Percentiles rank a stretch among this genome's conserved stretches.
Conservation (phyloP, 768 basidiomycete species). For the Rubroboletus satanas region DNA sequence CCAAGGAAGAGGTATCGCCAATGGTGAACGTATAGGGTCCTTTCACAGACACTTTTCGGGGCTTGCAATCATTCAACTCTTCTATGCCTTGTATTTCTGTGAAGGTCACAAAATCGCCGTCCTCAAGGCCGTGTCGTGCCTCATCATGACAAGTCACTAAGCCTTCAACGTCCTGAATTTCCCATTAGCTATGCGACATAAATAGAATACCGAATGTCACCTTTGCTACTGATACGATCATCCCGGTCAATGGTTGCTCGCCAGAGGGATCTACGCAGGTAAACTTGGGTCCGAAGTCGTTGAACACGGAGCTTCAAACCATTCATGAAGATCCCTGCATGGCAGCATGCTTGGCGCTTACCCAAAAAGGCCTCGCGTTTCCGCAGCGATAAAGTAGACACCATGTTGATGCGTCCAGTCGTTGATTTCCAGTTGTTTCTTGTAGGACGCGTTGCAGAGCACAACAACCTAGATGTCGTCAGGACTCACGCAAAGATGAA, state of each 20-base stretch:
- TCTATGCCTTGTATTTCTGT: conserved; percentile 93
- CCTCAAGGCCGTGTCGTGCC: conserved; percentile 96
- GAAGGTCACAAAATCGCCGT: conserved; percentile 97
- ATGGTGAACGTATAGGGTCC: conserved; percentile 98
- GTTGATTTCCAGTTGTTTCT: conserved; percentile 91
- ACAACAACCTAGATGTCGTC: conserved; percentile 68
- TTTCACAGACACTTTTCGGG: conserved; percentile 88
- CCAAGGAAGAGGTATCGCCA: conserved; percentile 79
- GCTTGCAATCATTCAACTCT: conserved; percentile 86
- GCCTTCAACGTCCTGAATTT: conserved; percentile 71
- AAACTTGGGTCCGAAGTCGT: conserved; percentile 94
- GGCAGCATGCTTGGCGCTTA: conserved; percentile 33
- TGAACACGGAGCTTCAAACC: conserved; percentile 75
- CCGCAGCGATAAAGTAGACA: conserved; percentile 87
- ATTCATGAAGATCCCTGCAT: conserved; percentile 3
- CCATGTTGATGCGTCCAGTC: conserved; percentile 90
- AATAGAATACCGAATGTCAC: conserved; percentile 34
- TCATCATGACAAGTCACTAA: conserved; percentile 96
- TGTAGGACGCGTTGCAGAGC: conserved; percentile 70
- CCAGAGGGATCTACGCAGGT: conserved; percentile 98
- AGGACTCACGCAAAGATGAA: conserved; percentile 3
- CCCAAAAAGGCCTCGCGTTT: conserved; percentile 94
- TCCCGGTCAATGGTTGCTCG: conserved; percentile 87
- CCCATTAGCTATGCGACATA: neutral
- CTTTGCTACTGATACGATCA: conserved; percentile 93